Conservation (phyloP, 345 rosid genomes). For the Bretschneidera sinensis region DNA sequence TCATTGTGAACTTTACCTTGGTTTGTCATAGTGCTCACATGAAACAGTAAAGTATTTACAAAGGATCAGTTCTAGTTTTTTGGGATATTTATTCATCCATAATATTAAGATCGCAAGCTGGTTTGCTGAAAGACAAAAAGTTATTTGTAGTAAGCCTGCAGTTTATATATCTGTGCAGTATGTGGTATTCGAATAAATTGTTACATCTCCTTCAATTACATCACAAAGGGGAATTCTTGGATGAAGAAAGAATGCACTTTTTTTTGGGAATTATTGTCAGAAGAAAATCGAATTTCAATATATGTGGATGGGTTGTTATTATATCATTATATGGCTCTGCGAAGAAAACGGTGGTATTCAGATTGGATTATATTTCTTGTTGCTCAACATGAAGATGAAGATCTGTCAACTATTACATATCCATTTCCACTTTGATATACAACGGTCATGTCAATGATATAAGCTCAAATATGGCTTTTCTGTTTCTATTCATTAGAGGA, state of each 20-base stretch:
- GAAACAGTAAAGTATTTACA: constrained; percentile 27
- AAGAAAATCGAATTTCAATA: constrained; percentile 24
- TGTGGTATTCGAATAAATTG: constrained; percentile 18
- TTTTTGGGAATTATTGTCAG: constrained; percentile 23
- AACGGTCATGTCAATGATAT: constrained; percentile 29
- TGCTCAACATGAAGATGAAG: constrained; percentile 41
- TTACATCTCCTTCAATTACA: constrained; percentile 29
- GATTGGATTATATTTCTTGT: constrained; percentile 38
- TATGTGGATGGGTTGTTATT: constrained; percentile 23
- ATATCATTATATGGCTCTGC: constrained; percentile 31
- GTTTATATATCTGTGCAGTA: constrained; percentile 22
- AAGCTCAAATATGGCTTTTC: constrained; percentile 37
- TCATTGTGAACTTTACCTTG: constrained; percentile 25
- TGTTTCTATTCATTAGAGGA: constrained; percentile 38
- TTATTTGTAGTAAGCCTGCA: constrained; percentile 21
- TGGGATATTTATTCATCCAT: constrained; percentile 25
- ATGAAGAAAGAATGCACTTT: constrained; percentile 28
- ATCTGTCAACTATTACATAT: constrained; percentile 30
- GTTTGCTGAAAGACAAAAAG: constrained; percentile 26
- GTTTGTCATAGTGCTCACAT: constrained; percentile 34
- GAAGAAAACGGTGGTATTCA: constrained; percentile 22
- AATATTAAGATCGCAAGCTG: constrained; percentile 27
- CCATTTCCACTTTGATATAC: constrained; percentile 22
- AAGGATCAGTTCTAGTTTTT: constrained; percentile 22
- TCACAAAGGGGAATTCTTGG: constrained; percentile 27